phyloP scores from a whole-genome alignment of 139 green algal genomes.

The Chlamydomonas incerta region DNA sequence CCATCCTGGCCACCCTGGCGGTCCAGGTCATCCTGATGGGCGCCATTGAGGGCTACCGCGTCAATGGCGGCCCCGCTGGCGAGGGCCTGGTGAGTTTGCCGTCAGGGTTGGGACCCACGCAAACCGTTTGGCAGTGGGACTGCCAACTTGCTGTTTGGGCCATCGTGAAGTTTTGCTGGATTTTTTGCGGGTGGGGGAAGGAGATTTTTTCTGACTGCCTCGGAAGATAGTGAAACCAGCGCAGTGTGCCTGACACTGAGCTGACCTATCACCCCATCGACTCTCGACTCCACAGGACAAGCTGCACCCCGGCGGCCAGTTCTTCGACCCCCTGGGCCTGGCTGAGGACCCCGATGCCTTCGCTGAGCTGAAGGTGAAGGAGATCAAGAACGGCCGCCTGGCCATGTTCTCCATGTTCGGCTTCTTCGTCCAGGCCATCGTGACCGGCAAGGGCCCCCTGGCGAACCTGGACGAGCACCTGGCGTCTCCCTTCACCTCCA shows the following conservation, averaged over 20 bases:
- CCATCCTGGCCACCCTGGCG: conserved; percentile 92
- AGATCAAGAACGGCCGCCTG: conserved; percentile 92
- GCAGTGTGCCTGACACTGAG: too few relatives aligned
- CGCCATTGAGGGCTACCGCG: conserved; percentile 85
- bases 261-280: too few relatives aligned
- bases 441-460: conserved; percentile 61
- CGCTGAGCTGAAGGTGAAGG: conserved; percentile 83
- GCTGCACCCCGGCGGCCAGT: conserved; percentile 71
- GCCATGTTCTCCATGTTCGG: conserved; percentile 86
- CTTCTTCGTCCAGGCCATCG: conserved; percentile 85
- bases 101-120: too few relatives aligned
- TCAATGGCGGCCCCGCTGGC: conserved; percentile 77
- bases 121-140: too few relatives aligned
- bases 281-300: conserved; percentile 53
- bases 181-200: too few relatives aligned
- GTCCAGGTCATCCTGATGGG: conserved; percentile 92
- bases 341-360: conserved; percentile 95
- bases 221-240: too few relatives aligned
- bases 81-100: conserved; percentile 76
- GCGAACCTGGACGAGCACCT: conserved; percentile 83
- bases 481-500: conserved; percentile 78
- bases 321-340: conserved; percentile 90
- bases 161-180: too few relatives aligned
- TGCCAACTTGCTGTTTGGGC: too few relatives aligned
- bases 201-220: too few relatives aligned